Percentiles rank a stretch among this genome's conserved stretches.
These are phyloP conservation scores for Kazachstania sp. DNA, from an alignment of 1,139 yeast species.

Conservation along the genomic window DNA sequence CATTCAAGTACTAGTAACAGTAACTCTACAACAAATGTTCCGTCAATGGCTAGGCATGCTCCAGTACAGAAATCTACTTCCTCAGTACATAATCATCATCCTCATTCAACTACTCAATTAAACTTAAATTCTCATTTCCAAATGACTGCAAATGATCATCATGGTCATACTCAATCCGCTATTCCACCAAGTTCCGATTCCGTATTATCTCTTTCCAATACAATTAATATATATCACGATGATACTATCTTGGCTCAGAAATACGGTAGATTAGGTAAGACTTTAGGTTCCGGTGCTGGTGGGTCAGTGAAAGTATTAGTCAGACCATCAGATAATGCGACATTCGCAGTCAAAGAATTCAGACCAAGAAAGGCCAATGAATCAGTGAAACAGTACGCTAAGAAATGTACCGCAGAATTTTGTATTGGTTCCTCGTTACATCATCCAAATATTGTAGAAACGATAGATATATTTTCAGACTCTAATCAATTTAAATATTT, in stretches of 20 bases:
- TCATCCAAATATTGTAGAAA: constrained; percentile 89
- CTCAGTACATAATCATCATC: constrained; percentile 7
- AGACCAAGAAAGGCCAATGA: constrained; percentile 80
- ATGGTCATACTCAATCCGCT: constrained; percentile 29
- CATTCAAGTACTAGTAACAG: neutral
- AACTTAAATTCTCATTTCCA: constrained; percentile 10
- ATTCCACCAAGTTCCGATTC: constrained; percentile 32
- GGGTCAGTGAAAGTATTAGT: constrained; percentile 86
- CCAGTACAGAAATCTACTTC: neutral
- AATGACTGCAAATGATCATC: constrained; percentile 17
- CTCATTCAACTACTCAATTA: constrained; percentile 13
- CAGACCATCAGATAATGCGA: constrained; percentile 69
- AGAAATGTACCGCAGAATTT: constrained; percentile 94
- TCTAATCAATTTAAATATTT: constrained; percentile 80
- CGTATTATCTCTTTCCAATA: constrained; percentile 28
- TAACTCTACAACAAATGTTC: constrained; percentile 1
- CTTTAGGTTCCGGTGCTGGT: constrained; percentile 96
- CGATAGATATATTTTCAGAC: constrained; percentile 63
- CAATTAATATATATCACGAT: constrained; percentile 38
- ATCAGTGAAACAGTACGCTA: constrained; percentile 78
- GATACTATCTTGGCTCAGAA: constrained; percentile 68
- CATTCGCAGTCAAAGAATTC: constrained; percentile 96
- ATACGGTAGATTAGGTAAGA: constrained; percentile 83
- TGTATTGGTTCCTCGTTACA: constrained; percentile 94
- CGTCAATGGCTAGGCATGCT: neutral